Percentiles rank a stretch among this genome's conserved stretches.
Evolutionary conservation across 1,139 yeast genomes (phyloP).

Genomic region (Suhomyces bolitotheri): DNA sequence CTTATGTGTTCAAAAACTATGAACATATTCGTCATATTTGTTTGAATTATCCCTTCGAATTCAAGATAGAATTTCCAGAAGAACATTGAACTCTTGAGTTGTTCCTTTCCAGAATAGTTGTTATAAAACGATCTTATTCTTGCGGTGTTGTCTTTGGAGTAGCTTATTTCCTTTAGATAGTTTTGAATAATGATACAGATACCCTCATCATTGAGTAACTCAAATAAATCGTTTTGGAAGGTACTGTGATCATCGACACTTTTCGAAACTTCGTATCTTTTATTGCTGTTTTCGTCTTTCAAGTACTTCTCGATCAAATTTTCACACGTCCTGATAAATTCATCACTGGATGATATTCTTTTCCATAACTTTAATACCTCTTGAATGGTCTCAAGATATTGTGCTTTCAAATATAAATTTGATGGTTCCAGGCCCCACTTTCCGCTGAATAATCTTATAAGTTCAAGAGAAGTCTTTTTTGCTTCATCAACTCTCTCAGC

Average conservation of each 20-base stretch:
- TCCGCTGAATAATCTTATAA: slow-evolving; percentile 26
- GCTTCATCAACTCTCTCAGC: slow-evolving; percentile 24
- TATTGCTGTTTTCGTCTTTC: neutral
- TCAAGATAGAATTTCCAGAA: slow-evolving; percentile 62
- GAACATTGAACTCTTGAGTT: slow-evolving; percentile 39
- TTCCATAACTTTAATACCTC: slow-evolving; percentile 25
- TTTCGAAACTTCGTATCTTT: neutral
- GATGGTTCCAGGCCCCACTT: no score
- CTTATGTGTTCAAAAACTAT: slow-evolving; percentile 46
- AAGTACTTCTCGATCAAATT: slow-evolving; percentile 18
- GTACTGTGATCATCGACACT: neutral
- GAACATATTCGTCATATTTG: slow-evolving; percentile 45
- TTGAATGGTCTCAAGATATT: slow-evolving; percentile 25
- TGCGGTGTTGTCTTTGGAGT: neutral
- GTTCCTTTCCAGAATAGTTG: slow-evolving; percentile 35
- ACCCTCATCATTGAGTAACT: slow-evolving; percentile 30
- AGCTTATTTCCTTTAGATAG: slow-evolving; percentile 20
- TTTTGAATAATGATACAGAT: slow-evolving; percentile 26
- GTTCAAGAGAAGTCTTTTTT: slow-evolving; percentile 31
- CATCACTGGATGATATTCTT: slow-evolving; percentile 4
- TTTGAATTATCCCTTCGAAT: slow-evolving; percentile 45
- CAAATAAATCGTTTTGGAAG: neutral
- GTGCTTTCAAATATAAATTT: slow-evolving; percentile 23
- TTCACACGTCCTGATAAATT: slow-evolving; percentile 15
- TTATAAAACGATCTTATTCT: slow-evolving; percentile 41